Base-by-base conservation (phyloP, 371 early-diverging fungal genomes). In the Dentiscutata heterogama region DNA sequence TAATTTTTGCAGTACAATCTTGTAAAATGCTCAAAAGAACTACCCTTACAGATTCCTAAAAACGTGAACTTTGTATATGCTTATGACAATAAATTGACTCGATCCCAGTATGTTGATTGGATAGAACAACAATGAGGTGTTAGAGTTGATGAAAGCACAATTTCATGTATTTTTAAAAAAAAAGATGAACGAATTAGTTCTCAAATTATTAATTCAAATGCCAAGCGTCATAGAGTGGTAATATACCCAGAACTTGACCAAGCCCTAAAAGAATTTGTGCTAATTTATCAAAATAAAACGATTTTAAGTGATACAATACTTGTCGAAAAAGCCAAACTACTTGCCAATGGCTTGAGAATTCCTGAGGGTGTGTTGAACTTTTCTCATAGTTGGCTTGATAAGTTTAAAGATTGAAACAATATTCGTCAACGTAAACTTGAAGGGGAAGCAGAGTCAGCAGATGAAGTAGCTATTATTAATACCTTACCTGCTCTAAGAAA, bases 21-120 rank as follows among this genome's bases (percentile, higher is more conserved):
- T 42, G 42, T 42, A 42, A 42, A 42, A 42, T 42, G 42, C 42
- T 65, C 18, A 65, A 65, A 31, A 65, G 35, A 65, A 65, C 35
- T 65, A 65, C 13, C 11, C 50, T 35, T 27, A 29, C 65, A 14
- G 31, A 65, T 13, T 1, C 35, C 16, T 73, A 81, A 81, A 81
- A 81, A 70, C 70, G 60, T 42, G 58, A 67, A n/a, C 31, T 81
- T 46, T 81, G 35, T 81, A 5, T 81, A 72, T 71, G 81, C 81
- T 70, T 5, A 14, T 72, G 39, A 81, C 68, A 81, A 81, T 70
- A 58, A 81, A 58, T 31, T 22, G n/a, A 81, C 58, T 58, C 25
- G 58, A n/a, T 25, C n/a, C 11, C 22, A 81, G 72, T 81, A 81
- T 81, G 56, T 74, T 54, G 39, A 54, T 35, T 74, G 74, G 74